Evolutionary conservation across 371 early-diverging fungal species (phyloP), one percentile per base, ranked within the genome.

Genomic region (Neoconidiobolus thromboides): DNA sequence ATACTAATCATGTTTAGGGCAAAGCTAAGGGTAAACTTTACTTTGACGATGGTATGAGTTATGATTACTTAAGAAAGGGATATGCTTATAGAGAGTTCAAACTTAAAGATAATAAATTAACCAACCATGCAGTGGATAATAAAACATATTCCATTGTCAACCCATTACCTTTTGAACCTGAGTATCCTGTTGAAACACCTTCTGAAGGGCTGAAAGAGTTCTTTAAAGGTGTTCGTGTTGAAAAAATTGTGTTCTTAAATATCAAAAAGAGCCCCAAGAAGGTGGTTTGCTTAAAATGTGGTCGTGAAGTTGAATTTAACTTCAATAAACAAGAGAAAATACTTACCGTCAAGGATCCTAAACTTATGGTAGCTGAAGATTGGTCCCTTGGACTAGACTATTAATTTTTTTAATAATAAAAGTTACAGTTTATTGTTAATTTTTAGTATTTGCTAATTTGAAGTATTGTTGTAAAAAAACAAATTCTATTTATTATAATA

Each of bases 21-120:
- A 62, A 74, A 37, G 90, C 94, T 1, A 55, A 65, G 6, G 96
- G 96, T 37, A 53, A 64, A 14, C 66, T 96, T 38, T 94, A 94
- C 61, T 60, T 86, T 58, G 96, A 96, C 67, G 96, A 96, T 64
- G 95, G 93, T n/a, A 80, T 85, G 58, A 73, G 83, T 2, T 94
- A 78, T 63, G 78, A 71, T 46, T 86, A 80, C 63, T 65, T 78
- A 64, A 64, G 70, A 0, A 85, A 86, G 0, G 75, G 70, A 7
- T 87, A 77, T 68, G 68, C 82, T 50, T 69, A 74, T 62, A 69
- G 71, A 7, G 62, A 68, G 6, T 78, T 84, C 61, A 63, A 38
- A 5, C 79, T 71, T 61, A 51, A 56, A 10, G 41, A 68, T 2
- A 62, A 61, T 40, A 54, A 61, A 14, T 64, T 76, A 38, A 62